Conservation (phyloP, 2,329 filamentous ascomycete genomes). For the Neurospora sp. region DNA sequence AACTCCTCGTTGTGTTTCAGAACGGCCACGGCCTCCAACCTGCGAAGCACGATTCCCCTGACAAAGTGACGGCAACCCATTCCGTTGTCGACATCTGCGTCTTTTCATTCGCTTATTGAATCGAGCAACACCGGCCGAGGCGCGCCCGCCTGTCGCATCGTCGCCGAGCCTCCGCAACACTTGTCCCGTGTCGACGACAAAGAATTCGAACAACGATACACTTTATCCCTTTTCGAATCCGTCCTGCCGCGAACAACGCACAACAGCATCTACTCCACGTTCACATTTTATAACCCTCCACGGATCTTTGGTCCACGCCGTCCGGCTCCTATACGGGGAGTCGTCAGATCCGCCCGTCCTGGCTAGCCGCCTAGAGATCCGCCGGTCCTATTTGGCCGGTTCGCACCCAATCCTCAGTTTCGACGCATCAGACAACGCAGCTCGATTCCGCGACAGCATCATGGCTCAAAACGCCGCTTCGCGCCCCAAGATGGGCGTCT, state of each 20-base stretch:
- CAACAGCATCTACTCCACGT: neutral
- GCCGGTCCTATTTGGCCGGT: conserved; percentile 34
- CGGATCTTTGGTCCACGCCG: conserved; percentile 4
- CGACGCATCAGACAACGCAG: conserved; percentile 23
- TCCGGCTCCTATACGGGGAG: conserved; percentile 17
- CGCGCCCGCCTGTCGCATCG: neutral
- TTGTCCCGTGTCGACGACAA: neutral
- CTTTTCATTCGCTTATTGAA: neutral
- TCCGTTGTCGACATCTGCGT: neutral
- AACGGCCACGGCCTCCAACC: conserved; percentile 12
- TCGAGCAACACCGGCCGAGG: neutral
- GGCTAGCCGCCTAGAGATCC: conserved; percentile 35
- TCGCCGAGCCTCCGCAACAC: neutral
- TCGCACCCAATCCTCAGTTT: conserved; percentile 21
- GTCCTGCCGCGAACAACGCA: neutral
- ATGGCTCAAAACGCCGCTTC: conserved; percentile 23
- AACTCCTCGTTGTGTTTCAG: conserved; percentile 21
- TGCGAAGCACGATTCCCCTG: conserved; percentile 10
- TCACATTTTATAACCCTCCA: neutral
- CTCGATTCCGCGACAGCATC: conserved; percentile 24
- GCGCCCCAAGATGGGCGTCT: conserved; percentile 33
- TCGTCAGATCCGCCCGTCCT: conserved; percentile 30
- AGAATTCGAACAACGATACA: neutral
- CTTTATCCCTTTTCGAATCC: neutral
- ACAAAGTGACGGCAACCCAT: neutral